phyloP scores from a whole-genome alignment of 2,329 filamentous ascomycete species.

The Paracorniculantispora psalliotae region DNA sequence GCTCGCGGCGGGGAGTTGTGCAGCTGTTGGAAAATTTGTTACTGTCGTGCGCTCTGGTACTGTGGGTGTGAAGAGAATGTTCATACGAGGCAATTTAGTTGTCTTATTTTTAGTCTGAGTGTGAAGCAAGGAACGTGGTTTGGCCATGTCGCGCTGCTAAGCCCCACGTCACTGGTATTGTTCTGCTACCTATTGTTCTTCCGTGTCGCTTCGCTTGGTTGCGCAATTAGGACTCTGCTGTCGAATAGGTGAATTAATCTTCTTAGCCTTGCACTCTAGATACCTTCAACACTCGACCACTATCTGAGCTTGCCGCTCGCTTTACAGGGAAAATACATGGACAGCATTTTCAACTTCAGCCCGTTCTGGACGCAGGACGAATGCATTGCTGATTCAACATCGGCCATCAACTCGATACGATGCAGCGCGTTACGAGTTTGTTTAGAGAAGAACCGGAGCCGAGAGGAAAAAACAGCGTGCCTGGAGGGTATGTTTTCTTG shows the following conservation, averaged over 20 bases:
- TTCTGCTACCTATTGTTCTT: neutral
- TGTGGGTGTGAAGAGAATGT: neutral
- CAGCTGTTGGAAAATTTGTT: neutral
- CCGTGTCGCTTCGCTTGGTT: neutral
- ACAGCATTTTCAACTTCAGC: constrained; percentile 20
- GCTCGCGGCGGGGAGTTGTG: neutral
- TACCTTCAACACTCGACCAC: neutral
- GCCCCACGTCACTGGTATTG: neutral
- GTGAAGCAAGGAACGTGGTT: neutral
- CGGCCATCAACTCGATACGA: constrained; percentile 15
- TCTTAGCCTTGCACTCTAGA: neutral
- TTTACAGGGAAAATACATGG: constrained; percentile 19
- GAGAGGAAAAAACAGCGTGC: neutral
- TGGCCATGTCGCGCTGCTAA: neutral
- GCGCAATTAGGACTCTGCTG: neutral
- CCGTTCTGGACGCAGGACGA: constrained; percentile 20
- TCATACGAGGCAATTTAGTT: neutral
- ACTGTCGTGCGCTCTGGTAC: neutral
- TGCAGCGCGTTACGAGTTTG: neutral
- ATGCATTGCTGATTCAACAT: constrained; percentile 12
- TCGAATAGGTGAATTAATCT: neutral
- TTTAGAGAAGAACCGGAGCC: neutral
- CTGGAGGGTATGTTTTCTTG: neutral
- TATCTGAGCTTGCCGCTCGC: too few relatives aligned
- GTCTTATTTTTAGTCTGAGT: neutral